phyloP scores from a whole-genome alignment of 768 basidiomycete species.

The Suillus subalutaceus region DNA sequence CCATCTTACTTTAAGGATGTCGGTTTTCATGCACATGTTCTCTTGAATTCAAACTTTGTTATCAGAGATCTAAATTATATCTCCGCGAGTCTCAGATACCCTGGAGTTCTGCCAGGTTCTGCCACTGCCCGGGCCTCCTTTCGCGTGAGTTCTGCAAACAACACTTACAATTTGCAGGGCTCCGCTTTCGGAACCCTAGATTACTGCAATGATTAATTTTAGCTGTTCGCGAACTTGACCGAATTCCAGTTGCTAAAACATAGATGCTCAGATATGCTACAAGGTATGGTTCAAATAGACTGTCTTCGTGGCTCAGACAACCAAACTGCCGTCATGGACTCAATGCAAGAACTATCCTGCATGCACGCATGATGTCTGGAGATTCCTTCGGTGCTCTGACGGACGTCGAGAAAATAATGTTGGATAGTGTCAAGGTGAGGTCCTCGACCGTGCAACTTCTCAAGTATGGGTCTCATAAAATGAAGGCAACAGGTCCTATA shows the following conservation, averaged over 20 bases:
- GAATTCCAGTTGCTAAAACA: not conserved
- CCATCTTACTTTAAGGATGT: too few relatives aligned
- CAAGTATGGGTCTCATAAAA: not conserved
- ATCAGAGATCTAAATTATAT: too few relatives aligned
- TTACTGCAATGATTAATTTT: not conserved
- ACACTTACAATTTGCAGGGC: not conserved
- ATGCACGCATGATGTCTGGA: not conserved
- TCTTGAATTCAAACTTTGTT: too few relatives aligned
- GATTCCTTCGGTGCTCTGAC: slow-evolving; percentile 30
- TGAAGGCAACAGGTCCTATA: slow-evolving; percentile 85
- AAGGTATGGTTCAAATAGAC: slow-evolving; percentile 4
- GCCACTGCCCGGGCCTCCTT: too few relatives aligned
- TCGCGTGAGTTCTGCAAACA: too few relatives aligned
- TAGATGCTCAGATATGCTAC: slow-evolving; percentile 14
- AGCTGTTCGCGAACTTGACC: not conserved
- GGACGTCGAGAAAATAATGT: slow-evolving; percentile 64
- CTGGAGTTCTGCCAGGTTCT: too few relatives aligned
- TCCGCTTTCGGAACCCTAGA: slow-evolving; percentile 1
- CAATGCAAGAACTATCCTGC: not conserved
- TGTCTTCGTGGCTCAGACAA: slow-evolving; percentile 14
- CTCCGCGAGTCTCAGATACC: too few relatives aligned
- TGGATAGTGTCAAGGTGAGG: slow-evolving; percentile 72
- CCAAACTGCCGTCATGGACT: slow-evolving; percentile 7
- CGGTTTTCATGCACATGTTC: too few relatives aligned
- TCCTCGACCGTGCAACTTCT: not conserved